phyloP scores from a whole-genome alignment of 495 filamentous ascomycete species.

The Glonium stellatum region DNA sequence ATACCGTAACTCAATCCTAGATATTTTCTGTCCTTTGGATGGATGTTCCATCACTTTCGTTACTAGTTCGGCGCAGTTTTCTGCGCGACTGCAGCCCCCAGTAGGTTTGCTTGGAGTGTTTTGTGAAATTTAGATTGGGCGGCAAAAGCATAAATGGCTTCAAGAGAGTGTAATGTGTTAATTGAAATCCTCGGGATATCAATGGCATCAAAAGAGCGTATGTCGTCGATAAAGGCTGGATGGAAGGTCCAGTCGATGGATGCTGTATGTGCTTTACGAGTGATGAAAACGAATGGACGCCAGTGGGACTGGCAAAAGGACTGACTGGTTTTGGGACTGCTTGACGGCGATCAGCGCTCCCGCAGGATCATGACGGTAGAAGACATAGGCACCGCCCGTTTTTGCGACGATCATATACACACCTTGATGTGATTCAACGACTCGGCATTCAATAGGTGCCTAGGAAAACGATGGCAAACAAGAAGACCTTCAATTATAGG shows the following conservation, averaged over 20 bases:
- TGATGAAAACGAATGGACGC: slow-evolving; percentile 26
- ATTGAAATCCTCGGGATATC: not conserved
- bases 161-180: slow-evolving; percentile 17
- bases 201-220: slow-evolving; percentile 21
- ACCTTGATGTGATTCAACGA: slow-evolving; percentile 13
- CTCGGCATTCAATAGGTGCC: slow-evolving; percentile 15
- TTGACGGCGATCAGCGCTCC: slow-evolving; percentile 16
- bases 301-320: slow-evolving; percentile 22
- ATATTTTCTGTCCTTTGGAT: slow-evolving; percentile 15
- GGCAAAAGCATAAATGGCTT: slow-evolving; percentile 7
- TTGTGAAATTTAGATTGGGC: not conserved
- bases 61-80: slow-evolving; percentile 9
- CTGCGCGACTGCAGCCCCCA: slow-evolving; percentile 1
- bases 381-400: slow-evolving; percentile 3
- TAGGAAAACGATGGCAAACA: not conserved
- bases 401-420: slow-evolving; percentile 7
- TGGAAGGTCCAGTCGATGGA: slow-evolving; percentile 28
- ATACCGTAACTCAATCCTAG: slow-evolving; percentile 17
- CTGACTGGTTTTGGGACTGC: slow-evolving; percentile 17
- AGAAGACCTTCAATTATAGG: not conserved
- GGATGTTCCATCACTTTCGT: slow-evolving; percentile 17
- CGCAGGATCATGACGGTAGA: slow-evolving; percentile 13
- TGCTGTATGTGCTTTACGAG: slow-evolving; percentile 14
- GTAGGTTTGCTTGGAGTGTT: slow-evolving; percentile 13
- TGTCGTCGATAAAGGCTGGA: slow-evolving; percentile 8